Conservation (phyloP, 805 yeast genomes). For the Lipomyces yamadae region DNA sequence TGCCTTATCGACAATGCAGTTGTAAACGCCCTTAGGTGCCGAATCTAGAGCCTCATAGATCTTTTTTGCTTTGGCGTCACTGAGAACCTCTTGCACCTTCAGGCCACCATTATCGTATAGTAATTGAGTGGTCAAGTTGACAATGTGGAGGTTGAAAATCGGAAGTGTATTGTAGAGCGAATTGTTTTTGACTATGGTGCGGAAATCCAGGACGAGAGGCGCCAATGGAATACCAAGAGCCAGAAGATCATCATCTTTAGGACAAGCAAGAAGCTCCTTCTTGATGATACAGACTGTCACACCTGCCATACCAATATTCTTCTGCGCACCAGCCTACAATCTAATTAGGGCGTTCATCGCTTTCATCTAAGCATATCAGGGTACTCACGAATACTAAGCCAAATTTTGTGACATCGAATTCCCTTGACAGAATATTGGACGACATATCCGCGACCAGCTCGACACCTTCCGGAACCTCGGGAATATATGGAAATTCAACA, state of each 20-base stretch:
- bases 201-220: slow-evolving; percentile 88
- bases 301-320: slow-evolving; percentile 97
- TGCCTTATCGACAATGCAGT: slow-evolving; percentile 63
- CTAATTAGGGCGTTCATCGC: background rate
- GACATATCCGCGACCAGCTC: slow-evolving; percentile 95
- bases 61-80: slow-evolving; percentile 63
- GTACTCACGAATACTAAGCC: slow-evolving; percentile 69
- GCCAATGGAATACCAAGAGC: slow-evolving; percentile 70
- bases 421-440: slow-evolving; percentile 83
- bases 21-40: slow-evolving; percentile 63
- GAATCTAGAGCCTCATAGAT: slow-evolving; percentile 70
- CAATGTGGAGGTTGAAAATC: slow-evolving; percentile 84
- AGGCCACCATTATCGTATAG: slow-evolving; percentile 76
- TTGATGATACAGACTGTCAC: slow-evolving; percentile 88
- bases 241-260: slow-evolving; percentile 64
- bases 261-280: slow-evolving; percentile 68
- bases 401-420: slow-evolving; percentile 78
- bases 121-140: slow-evolving; percentile 73
- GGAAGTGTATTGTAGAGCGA: slow-evolving; percentile 97
- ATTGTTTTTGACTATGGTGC: slow-evolving; percentile 83
- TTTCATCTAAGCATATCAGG: background rate
- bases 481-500: slow-evolving; percentile 71
- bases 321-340: slow-evolving; percentile 87
- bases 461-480: slow-evolving; percentile 64
- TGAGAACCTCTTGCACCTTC: slow-evolving; percentile 58